Evolutionary conservation across 2,329 filamentous ascomycete genomes (phyloP).

Genomic region (Beauveria medogensis): DNA sequence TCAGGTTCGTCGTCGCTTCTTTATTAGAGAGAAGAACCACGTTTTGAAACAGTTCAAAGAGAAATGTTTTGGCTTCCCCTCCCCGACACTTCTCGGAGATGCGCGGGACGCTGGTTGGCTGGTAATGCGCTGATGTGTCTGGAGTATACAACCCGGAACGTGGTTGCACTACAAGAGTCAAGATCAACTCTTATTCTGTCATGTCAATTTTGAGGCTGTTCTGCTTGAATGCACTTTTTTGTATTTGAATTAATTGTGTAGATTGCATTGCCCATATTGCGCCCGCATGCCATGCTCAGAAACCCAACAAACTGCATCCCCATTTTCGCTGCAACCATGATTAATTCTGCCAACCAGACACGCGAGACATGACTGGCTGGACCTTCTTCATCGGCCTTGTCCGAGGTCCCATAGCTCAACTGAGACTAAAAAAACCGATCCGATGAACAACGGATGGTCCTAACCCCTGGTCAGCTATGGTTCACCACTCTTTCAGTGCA

Average conservation of each 20-base stretch:
- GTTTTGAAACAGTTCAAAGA: not conserved
- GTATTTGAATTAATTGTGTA: not conserved
- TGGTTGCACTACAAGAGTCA: no score
- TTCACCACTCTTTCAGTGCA: not conserved
- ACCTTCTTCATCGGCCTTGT: not conserved
- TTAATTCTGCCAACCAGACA: not conserved
- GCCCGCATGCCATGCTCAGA: not conserved
- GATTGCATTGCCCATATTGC: not conserved
- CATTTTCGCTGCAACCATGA: not conserved
- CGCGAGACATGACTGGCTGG: not conserved
- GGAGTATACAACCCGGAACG: no score
- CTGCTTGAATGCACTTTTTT: not conserved
- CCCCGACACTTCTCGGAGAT: not conserved
- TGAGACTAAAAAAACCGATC: slow-evolving; percentile 2
- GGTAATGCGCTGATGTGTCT: not conserved
- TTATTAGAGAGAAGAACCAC: not conserved
- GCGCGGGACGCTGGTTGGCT: not conserved
- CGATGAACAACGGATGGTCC: not conserved
- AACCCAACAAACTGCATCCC: not conserved
- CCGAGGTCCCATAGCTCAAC: not conserved
- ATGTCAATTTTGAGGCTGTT: no score
- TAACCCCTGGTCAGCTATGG: not conserved
- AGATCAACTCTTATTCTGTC: no score
- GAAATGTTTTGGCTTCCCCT: not conserved
- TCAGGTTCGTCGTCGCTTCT: not conserved